Percentiles rank a stretch among this genome's conserved stretches.
phyloP scores from a whole-genome alignment of 345 rosid species.

The Salix purpurea region DNA sequence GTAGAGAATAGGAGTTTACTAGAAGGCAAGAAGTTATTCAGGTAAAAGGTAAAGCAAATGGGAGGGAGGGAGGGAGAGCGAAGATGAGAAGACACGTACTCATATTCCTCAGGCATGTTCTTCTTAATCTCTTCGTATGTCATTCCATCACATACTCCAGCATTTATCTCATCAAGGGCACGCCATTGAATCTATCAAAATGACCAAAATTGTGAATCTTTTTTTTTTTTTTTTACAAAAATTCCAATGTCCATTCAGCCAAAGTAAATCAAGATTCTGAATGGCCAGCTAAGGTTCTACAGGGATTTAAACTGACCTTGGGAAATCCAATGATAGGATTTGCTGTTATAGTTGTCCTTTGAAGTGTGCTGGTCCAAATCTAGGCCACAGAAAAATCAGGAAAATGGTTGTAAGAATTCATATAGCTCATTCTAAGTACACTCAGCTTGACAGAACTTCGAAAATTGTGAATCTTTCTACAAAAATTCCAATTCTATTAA shows the following conservation, averaged over 20 bases:
- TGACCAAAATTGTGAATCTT: neutral
- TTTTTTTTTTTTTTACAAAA: neutral
- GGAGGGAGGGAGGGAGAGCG: too few relatives aligned
- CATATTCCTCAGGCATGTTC: conserved; percentile 97
- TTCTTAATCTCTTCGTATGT: conserved; percentile 88
- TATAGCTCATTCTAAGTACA: neutral
- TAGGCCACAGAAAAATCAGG: conserved; percentile 13
- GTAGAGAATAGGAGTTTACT: neutral
- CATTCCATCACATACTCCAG: conserved; percentile 99
- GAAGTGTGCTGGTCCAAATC: conserved; percentile 99
- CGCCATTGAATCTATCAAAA: conserved; percentile 94
- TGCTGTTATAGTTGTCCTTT: conserved; percentile 84
- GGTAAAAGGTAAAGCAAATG: neutral
- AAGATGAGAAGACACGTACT: conserved; percentile 45
- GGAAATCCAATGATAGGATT: conserved; percentile 87
- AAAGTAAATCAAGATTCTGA: neutral
- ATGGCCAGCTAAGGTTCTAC: neutral
- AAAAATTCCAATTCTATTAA: too few relatives aligned
- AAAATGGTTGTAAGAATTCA: neutral
- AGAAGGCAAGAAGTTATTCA: neutral
- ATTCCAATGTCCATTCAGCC: neutral
- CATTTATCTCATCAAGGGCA: conserved; percentile 95
- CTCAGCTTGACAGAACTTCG: neutral
- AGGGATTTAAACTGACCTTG: conserved; percentile 50
- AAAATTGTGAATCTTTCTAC: too few relatives aligned